Evolutionary conservation across 805 yeast species (phyloP).

Genomic region (Pichia gijzeniarum): DNA sequence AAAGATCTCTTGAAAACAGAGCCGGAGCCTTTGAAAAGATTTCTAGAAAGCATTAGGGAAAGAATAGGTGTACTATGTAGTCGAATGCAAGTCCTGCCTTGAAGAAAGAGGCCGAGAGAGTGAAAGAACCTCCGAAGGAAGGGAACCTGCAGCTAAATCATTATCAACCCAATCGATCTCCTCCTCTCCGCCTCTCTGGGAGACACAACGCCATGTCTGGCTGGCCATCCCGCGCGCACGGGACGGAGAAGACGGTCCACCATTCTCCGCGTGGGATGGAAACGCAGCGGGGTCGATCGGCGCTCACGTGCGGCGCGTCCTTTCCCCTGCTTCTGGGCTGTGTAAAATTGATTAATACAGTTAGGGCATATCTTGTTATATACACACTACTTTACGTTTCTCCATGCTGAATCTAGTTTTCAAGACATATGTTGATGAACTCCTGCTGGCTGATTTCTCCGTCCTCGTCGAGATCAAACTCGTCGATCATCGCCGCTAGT

Average conservation of each 20-base stretch:
- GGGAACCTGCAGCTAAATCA: too few relatives aligned
- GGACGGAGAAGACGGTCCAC: background rate
- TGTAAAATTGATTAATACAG: too few relatives aligned
- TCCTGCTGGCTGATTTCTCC: conserved; percentile 92
- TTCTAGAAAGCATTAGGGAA: background rate
- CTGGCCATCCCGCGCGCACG: too few relatives aligned
- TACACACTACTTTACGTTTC: background rate
- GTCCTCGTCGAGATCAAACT: conserved; percentile 92
- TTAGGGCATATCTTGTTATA: too few relatives aligned
- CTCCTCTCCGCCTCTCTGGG: too few relatives aligned
- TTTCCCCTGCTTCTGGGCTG: too few relatives aligned
- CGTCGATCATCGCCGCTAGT: conserved; percentile 93
- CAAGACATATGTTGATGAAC: conserved; percentile 83
- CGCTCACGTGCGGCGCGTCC: background rate
- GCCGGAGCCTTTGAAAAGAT: background rate
- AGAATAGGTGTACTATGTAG: too few relatives aligned
- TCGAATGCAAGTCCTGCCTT: background rate
- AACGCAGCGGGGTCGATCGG: background rate
- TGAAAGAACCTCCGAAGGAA: too few relatives aligned
- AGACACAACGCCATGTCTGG: too few relatives aligned
- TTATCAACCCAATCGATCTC: too few relatives aligned
- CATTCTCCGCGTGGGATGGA: conserved; percentile 5
- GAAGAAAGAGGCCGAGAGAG: too few relatives aligned
- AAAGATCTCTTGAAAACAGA: conserved; percentile 1
- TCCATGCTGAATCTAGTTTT: conserved; percentile 34